Base-by-base conservation (phyloP, 2,329 filamentous ascomycete genomes). In the Aspergillus luchuensis region DNA sequence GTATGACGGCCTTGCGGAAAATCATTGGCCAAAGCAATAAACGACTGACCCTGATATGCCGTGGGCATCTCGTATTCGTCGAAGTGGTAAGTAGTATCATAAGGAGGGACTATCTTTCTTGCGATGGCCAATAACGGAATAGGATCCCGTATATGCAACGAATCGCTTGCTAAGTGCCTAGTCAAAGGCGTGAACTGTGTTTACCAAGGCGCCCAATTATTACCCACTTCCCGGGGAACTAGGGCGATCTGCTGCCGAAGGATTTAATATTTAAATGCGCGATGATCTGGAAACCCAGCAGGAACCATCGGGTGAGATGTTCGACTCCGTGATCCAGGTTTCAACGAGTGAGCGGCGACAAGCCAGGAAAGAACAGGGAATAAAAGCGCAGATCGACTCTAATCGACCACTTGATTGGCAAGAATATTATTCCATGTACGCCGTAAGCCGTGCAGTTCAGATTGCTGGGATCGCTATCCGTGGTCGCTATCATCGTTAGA, bases 161-260 rank as follows among this genome's bases (percentile, higher is more conserved):
- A 50, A n/a, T 50, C 47, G 25, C 47, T 33, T 28, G 17, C 47
- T 30, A 50, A 19, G 47, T 17, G n/a, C 28, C 47, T 50, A 50
- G 47, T n/a, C n/a, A 33, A 50, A 50, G 25, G 25, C 47, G 41
- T 30, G 47, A 28, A 50, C 25, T 33, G 25, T 50, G 47, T 33
- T 50, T 50, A 50, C 47, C 47, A 33, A 8, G 45, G 45, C 45
- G 45, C 23, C 45, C 45, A 49, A 50, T 6, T 30, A n/a, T 50
- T 50, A 50, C 47, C 47, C 25, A 50, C 47, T 30, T 50, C 47
- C n/a, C 17, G 25, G 47, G 47, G 47, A 50, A 30, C 47, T 50
- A 50, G 47, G 47, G 47, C 25, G 47, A 50, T 50, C 47, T 50
- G 47, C 47, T 50, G 47, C 41, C 41, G 41, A 30, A 30, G 23